phyloP scores from a whole-genome alignment of 768 basidiomycete genomes.

The Tylopilus intermedius region DNA sequence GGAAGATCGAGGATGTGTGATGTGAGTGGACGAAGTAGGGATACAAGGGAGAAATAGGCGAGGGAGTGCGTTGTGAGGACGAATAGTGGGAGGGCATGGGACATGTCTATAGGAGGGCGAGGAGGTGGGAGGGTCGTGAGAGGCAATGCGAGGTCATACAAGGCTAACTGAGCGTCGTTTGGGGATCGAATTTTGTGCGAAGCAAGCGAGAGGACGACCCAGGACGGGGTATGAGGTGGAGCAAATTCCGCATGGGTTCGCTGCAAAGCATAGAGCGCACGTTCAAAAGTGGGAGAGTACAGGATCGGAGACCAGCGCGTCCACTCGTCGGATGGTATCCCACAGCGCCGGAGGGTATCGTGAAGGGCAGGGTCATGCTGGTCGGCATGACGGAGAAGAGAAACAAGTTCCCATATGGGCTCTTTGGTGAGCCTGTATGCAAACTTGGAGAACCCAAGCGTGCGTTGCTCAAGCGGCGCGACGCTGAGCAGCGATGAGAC shows the following conservation, averaged over 20 bases:
- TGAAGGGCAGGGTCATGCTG: constrained; percentile 1
- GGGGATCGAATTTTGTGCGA: constrained; percentile 43
- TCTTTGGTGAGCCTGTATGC: constrained; percentile 34
- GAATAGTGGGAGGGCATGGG: constrained; percentile 9
- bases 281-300: constrained; percentile 31
- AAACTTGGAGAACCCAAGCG: constrained; percentile 28
- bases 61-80: constrained; percentile 40
- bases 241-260: background rate
- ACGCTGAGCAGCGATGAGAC: constrained; percentile 21
- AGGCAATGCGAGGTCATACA: constrained; percentile 40
- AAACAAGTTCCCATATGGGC: constrained; percentile 41
- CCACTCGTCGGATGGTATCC: constrained; percentile 36
- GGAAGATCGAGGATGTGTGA: constrained; percentile 37
- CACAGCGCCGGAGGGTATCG: constrained; percentile 29
- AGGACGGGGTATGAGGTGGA: constrained; percentile 36
- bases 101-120: constrained; percentile 8
- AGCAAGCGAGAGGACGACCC: constrained; percentile 52
- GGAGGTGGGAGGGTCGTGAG: constrained; percentile 33
- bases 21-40: constrained; percentile 43
- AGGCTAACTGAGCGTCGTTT: constrained; percentile 39
- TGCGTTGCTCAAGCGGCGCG: constrained; percentile 19
- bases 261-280: constrained; percentile 25
- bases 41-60: constrained; percentile 43
- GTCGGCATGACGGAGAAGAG: constrained; percentile 25
- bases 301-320: constrained; percentile 37